phyloP scores from a whole-genome alignment of 257 asterid species.

The Gynochthodes officinalis region DNA sequence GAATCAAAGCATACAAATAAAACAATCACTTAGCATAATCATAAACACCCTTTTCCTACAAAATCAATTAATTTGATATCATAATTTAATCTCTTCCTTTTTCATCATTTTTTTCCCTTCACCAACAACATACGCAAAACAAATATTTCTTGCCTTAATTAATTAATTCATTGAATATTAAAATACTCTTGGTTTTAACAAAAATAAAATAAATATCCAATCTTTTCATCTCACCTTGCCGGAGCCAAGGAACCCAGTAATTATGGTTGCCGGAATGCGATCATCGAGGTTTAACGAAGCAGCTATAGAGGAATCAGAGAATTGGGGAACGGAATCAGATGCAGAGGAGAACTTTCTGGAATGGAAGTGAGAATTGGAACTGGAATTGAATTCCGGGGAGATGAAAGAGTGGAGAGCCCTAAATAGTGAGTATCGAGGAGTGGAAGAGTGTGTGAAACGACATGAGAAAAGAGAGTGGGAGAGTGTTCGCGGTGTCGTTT shows the following conservation, averaged over 20 bases:
- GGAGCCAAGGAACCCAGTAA: slow-evolving; percentile 94
- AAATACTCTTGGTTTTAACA: background rate
- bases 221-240: slow-evolving; percentile 59
- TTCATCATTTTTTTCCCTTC: background rate
- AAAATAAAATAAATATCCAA: background rate
- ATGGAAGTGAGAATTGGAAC: slow-evolving; percentile 18
- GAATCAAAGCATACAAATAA: background rate
- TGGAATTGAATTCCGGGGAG: slow-evolving; percentile 20
- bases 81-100: background rate
- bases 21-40: background rate
- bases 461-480: slow-evolving; percentile 12
- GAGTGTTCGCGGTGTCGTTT: slow-evolving; percentile 38
- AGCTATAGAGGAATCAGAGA: slow-evolving; percentile 55
- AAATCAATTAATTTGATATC: too few relatives aligned
- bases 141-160: background rate
- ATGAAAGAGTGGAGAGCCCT: slow-evolving; percentile 31
- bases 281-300: slow-evolving; percentile 65
- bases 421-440: slow-evolving; percentile 20
- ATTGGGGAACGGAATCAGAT: slow-evolving; percentile 41
- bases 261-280: slow-evolving; percentile 83
- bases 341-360: slow-evolving; percentile 54
- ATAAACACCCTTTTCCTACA: background rate
- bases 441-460: slow-evolving; percentile 20
- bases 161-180: too few relatives aligned
- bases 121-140: background rate